These are phyloP conservation scores for Casuarina cunninghamiana DNA, from an alignment of 306 rosid species.

Conservation along the genomic window DNA sequence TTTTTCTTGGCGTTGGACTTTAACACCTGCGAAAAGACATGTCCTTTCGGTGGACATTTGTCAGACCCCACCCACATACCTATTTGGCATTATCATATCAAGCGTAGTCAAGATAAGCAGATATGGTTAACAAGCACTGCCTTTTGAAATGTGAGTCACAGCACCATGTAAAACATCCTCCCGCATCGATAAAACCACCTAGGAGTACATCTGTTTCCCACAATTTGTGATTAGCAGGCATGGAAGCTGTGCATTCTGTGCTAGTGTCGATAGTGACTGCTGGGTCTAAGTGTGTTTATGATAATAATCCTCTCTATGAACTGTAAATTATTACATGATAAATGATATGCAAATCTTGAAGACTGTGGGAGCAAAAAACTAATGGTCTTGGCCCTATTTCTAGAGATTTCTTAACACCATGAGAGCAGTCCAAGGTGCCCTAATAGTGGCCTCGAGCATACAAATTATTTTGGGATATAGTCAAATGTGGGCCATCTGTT, in stretches of 20 bases:
- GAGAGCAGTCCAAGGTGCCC: slow-evolving; percentile 97
- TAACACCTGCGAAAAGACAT: background rate
- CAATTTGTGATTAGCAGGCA: no score
- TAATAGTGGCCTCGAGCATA: slow-evolving; percentile 87
- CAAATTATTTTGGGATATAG: slow-evolving; percentile 93
- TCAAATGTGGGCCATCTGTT: slow-evolving; percentile 96
- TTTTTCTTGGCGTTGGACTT: slow-evolving; percentile 11
- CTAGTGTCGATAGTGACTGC: no score
- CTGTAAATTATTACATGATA: background rate
- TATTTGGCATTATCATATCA: background rate
- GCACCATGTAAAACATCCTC: background rate
- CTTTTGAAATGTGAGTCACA: background rate
- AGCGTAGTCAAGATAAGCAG: background rate
- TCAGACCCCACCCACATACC: background rate
- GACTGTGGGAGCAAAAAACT: slow-evolving; percentile 1
- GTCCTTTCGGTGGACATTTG: slow-evolving; percentile 4
- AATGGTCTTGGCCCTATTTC: slow-evolving; percentile 24
- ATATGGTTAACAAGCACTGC: background rate
- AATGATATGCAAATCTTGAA: background rate
- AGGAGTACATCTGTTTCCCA: no score
- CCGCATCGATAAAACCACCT: background rate
- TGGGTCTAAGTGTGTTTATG: no score
- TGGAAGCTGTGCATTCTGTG: no score
- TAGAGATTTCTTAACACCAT: slow-evolving; percentile 88
- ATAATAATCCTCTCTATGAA: no score